Conservation (phyloP, 2,329 filamentous ascomycete species). For the Hymenoscyphus infarciens region DNA sequence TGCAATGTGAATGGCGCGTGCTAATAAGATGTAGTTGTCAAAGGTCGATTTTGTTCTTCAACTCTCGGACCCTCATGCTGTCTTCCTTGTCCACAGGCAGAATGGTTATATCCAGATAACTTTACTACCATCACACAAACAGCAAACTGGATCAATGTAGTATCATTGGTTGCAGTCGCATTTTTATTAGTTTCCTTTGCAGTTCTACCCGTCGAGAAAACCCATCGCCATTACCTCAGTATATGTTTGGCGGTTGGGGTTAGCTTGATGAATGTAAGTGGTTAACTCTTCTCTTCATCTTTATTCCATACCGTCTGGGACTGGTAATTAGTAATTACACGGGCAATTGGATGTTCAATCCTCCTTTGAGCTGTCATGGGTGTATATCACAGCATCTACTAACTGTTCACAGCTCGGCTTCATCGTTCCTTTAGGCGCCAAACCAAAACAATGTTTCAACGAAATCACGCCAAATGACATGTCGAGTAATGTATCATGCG, state of each 20-base stretch:
- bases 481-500: constrained; percentile 76
- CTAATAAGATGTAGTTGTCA: constrained; percentile 40
- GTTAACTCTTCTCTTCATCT: neutral
- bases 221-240: constrained; percentile 87
- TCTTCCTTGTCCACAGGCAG: constrained; percentile 81
- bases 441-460: constrained; percentile 81
- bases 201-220: constrained; percentile 80
- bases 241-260: constrained; percentile 78
- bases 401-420: constrained; percentile 67
- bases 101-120: constrained; percentile 66
- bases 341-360: neutral
- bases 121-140: constrained; percentile 58
- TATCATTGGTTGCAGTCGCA: constrained; percentile 64
- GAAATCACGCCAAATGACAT: constrained; percentile 92
- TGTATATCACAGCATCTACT: neutral
- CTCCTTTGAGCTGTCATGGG: neutral
- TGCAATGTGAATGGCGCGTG: constrained; percentile 13
- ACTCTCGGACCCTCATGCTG: constrained; percentile 64
- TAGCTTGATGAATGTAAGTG: constrained; percentile 74
- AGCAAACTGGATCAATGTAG: constrained; percentile 81
- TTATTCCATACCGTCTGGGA: neutral
- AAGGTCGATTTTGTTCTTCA: constrained; percentile 56
- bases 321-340: neutral
- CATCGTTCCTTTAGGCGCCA: constrained; percentile 76
- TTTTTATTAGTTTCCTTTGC: constrained; percentile 80